Conservation (phyloP, 129 eudicot genomes). For the Flaveria bidentis region DNA sequence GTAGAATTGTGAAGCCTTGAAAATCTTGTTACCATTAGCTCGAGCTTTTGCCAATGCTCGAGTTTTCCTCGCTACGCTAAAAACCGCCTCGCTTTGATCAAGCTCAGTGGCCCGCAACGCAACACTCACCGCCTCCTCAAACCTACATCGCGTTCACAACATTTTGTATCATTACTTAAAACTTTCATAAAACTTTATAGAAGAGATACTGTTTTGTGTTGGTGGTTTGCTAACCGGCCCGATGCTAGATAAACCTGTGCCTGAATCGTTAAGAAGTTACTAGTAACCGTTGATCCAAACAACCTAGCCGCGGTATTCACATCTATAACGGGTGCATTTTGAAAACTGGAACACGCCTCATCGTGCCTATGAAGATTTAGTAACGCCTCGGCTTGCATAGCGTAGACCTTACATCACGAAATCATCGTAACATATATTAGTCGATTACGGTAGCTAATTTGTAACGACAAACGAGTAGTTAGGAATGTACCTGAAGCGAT, state of each 20-base stretch:
- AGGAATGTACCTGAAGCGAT: constrained; percentile 58
- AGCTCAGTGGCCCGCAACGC: constrained; percentile 56
- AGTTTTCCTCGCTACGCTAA: constrained; percentile 41
- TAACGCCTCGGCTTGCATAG: constrained; percentile 76
- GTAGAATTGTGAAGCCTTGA: constrained; percentile 47
- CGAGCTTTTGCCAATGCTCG: constrained; percentile 58
- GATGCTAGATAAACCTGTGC: constrained; percentile 61
- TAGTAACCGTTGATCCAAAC: constrained; percentile 47
- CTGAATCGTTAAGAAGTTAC: constrained; percentile 39
- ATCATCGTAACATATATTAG: constrained; percentile 2
- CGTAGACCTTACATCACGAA: constrained; percentile 48
- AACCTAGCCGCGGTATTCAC: constrained; percentile 39
- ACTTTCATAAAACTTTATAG: neutral
- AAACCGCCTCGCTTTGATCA: constrained; percentile 45
- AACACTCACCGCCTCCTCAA: constrained; percentile 73
- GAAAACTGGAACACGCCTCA: constrained; percentile 55
- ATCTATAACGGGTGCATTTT: constrained; percentile 49
- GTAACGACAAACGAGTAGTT: neutral
- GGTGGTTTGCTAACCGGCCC: constrained; percentile 55
- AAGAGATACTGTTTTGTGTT: neutral
- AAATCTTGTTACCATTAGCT: constrained; percentile 59
- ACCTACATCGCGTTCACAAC: constrained; percentile 40
- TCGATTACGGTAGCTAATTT: neutral
- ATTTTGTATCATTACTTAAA: neutral
- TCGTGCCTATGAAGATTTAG: constrained; percentile 66